Percentiles rank a stretch among this genome's conserved stretches.
Conservation (phyloP, 345 rosid genomes). For the Heritiera fomes region DNA sequence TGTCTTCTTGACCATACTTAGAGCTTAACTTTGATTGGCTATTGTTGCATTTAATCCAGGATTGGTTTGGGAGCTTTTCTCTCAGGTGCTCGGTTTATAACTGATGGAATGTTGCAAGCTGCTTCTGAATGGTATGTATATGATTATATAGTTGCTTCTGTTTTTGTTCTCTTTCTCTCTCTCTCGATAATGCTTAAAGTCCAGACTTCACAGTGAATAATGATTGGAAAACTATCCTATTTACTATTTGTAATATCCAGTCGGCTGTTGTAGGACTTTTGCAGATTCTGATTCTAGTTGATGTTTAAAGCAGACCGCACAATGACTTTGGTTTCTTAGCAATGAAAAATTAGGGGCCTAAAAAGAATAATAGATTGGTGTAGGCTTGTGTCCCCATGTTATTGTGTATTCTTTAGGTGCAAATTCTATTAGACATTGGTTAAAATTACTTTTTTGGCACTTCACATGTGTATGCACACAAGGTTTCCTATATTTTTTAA, state of each 20-base stretch:
- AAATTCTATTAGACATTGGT: neutral
- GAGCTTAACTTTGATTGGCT: constrained; percentile 8
- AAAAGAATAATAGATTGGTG: neutral
- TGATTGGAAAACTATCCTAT: neutral
- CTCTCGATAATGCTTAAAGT: neutral
- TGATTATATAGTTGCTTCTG: neutral
- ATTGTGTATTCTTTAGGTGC: neutral
- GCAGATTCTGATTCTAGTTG: neutral
- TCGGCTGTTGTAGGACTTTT: neutral
- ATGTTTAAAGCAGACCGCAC: neutral
- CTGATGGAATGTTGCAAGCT: constrained; percentile 87
- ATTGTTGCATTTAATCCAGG: constrained; percentile 40
- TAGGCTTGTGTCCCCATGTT: neutral
- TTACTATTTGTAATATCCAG: neutral
- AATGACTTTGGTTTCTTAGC: neutral
- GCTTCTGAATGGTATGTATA: constrained; percentile 88
- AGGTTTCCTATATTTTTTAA: neutral
- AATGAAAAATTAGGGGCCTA: neutral
- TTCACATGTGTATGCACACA: neutral
- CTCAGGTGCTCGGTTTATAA: constrained; percentile 74
- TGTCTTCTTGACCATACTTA: neutral
- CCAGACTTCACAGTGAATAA: neutral
- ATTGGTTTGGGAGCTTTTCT: constrained; percentile 89
- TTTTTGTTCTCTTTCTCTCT: neutral
- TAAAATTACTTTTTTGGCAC: neutral